These are phyloP conservation scores for Nitzschia putrida DNA, from an alignment of 108 stramenopile genomes.

Conservation along the genomic window DNA sequence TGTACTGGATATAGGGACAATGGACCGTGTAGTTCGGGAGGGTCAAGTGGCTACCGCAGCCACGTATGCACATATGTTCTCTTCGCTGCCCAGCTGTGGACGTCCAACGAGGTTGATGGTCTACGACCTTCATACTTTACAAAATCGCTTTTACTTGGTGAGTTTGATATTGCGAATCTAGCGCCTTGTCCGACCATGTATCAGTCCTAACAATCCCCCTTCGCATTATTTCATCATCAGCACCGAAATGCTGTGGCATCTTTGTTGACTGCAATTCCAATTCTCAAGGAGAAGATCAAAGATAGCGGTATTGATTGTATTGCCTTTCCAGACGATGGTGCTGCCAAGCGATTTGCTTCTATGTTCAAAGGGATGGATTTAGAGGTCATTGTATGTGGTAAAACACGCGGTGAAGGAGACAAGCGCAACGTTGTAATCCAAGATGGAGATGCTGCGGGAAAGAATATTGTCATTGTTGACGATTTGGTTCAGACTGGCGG, in stretches of 20 bases:
- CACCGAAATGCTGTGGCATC: slow-evolving; percentile 80
- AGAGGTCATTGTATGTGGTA: slow-evolving; percentile 81
- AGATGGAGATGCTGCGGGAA: slow-evolving; percentile 52
- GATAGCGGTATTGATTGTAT: slow-evolving; percentile 59
- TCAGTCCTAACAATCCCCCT: neutral
- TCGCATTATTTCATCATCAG: slow-evolving; percentile 5
- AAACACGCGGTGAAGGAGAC: slow-evolving; percentile 66
- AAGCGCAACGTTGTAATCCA: slow-evolving; percentile 56
- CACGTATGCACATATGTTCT: slow-evolving; percentile 88
- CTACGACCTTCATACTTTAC: slow-evolving; percentile 89
- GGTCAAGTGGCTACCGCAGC: slow-evolving; percentile 88
- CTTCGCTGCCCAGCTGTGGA: slow-evolving; percentile 78
- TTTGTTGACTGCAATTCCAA: slow-evolving; percentile 82
- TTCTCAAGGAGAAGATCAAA: slow-evolving; percentile 56
- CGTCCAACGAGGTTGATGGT: slow-evolving; percentile 84
- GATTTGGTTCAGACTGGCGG: slow-evolving; percentile 92
- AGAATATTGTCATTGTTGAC: slow-evolving; percentile 84
- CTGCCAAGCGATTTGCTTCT: slow-evolving; percentile 86
- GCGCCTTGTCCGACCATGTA: neutral
- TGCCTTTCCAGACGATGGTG: slow-evolving; percentile 91
- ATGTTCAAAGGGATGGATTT: slow-evolving; percentile 66
- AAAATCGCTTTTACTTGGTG: slow-evolving; percentile 78
- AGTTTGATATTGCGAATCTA: neutral
- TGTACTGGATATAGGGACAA: slow-evolving; percentile 52
- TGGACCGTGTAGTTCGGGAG: slow-evolving; percentile 85